phyloP scores from a whole-genome alignment of 495 filamentous ascomycete species.

The Annulohypoxylon bovei region DNA sequence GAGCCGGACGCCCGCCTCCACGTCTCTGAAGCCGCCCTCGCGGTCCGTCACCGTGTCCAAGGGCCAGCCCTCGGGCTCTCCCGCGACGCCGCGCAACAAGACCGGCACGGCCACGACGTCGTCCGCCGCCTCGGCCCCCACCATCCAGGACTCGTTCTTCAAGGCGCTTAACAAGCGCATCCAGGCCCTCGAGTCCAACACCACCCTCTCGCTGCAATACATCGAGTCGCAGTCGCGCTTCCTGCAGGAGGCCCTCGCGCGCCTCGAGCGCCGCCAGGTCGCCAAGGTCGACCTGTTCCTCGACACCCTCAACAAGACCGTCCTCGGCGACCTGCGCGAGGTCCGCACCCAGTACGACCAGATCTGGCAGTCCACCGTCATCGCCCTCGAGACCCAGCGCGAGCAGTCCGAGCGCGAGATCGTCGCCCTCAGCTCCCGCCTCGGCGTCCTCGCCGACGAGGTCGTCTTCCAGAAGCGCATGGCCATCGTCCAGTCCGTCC shows the following conservation, averaged over 20 bases:
- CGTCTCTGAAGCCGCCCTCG: conserved; percentile 41
- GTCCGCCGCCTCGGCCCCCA: conserved; percentile 73
- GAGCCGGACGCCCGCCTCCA: conserved; percentile 35
- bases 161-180: conserved; percentile 94
- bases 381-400: conserved; percentile 88
- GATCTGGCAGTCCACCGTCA: conserved; percentile 92
- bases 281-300: conserved; percentile 84
- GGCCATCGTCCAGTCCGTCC: conserved; percentile 84
- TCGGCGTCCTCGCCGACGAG: conserved; percentile 90
- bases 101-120: conserved; percentile 56
- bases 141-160: conserved; percentile 96
- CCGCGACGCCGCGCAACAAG: conserved; percentile 51
- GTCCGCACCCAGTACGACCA: conserved; percentile 92
- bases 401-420: conserved; percentile 83
- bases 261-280: conserved; percentile 89
- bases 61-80: conserved; percentile 33
- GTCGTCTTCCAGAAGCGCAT: conserved; percentile 96
- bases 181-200: conserved; percentile 89
- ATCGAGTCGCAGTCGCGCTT: conserved; percentile 96
- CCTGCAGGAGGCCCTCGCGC: conserved; percentile 87
- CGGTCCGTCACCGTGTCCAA: conserved; percentile 22
- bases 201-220: conserved; percentile 91
- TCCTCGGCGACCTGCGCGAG: conserved; percentile 82
- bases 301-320: conserved; percentile 83
- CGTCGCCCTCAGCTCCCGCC: conserved; percentile 78